These are phyloP conservation scores for Geotrichum bryndzae DNA, from an alignment of 1,139 yeast genomes.

Conservation along the genomic window DNA sequence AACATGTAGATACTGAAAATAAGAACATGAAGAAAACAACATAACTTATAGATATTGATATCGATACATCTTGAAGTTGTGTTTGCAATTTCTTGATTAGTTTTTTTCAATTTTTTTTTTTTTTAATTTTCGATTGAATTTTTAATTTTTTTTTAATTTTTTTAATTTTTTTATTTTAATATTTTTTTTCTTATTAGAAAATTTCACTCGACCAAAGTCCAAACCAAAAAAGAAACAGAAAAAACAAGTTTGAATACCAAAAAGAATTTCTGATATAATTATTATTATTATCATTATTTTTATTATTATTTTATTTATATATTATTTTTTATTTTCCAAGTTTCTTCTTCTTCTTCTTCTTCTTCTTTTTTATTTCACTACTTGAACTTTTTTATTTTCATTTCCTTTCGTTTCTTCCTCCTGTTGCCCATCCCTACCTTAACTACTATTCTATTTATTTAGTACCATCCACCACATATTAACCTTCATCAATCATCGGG, in stretches of 20 bases:
- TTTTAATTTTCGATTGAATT: background rate
- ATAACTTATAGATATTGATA: too few relatives aligned
- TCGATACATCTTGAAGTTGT: too few relatives aligned
- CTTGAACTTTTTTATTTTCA: background rate
- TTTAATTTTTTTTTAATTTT: background rate
- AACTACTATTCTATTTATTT: background rate
- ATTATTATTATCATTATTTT: background rate
- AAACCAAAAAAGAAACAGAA: background rate
- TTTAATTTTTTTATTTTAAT: background rate
- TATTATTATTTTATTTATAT: background rate
- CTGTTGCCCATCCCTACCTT: background rate
- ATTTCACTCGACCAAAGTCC: background rate
- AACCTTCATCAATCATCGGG: background rate
- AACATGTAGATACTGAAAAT: too few relatives aligned
- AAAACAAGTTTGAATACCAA: background rate
- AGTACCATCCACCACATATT: background rate
- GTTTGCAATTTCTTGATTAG: too few relatives aligned
- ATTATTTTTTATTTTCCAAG: background rate
- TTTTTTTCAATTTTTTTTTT: background rate
- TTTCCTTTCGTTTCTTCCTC: background rate
- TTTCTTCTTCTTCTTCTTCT: constrained; percentile 1
- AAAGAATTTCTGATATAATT: background rate
- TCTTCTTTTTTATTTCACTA: background rate
- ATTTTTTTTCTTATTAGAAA: background rate
- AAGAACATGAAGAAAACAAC: too few relatives aligned